These are phyloP conservation scores for Paramecium bursaria DNA, from an alignment of 73 alveolate genomes.

Conservation along the genomic window DNA sequence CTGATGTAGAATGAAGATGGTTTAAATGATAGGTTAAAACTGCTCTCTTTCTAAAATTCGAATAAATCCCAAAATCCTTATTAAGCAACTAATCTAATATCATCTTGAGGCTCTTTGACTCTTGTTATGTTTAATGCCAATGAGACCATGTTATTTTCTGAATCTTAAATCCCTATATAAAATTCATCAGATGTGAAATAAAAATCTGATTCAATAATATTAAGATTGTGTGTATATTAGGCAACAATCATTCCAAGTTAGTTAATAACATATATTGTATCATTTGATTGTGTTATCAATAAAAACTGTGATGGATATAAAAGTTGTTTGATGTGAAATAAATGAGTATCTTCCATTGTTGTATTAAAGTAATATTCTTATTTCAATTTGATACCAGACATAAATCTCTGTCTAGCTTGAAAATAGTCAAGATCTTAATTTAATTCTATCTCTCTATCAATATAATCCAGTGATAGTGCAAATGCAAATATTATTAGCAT, in stretches of 20 bases:
- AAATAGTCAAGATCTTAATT: conserved; percentile 19
- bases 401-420: conserved; percentile 48
- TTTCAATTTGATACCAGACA: conserved; percentile 9
- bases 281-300: background rate
- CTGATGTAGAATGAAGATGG: conserved; percentile 17
- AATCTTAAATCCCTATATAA: conserved; percentile 46
- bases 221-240: conserved; percentile 7
- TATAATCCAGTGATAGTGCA: background rate
- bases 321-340: conserved; percentile 33
- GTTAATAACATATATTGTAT: conserved; percentile 8
- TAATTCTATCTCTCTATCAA: conserved; percentile 35
- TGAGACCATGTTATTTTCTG: background rate
- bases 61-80: conserved; percentile 37
- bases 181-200: conserved; percentile 11
- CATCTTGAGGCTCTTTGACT: conserved; percentile 4
- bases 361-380: background rate
- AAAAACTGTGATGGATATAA: conserved; percentile 11
- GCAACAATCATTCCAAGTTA: conserved; percentile 35
- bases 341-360: background rate
- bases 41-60: background rate
- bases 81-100: conserved; percentile 3
- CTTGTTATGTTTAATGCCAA: conserved; percentile 18
- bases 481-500: conserved; percentile 16
- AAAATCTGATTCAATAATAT: conserved; percentile 18
- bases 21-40: background rate